Evolutionary conservation across 345 rosid species (phyloP).

Genomic region (Lumnitzera littorea): DNA sequence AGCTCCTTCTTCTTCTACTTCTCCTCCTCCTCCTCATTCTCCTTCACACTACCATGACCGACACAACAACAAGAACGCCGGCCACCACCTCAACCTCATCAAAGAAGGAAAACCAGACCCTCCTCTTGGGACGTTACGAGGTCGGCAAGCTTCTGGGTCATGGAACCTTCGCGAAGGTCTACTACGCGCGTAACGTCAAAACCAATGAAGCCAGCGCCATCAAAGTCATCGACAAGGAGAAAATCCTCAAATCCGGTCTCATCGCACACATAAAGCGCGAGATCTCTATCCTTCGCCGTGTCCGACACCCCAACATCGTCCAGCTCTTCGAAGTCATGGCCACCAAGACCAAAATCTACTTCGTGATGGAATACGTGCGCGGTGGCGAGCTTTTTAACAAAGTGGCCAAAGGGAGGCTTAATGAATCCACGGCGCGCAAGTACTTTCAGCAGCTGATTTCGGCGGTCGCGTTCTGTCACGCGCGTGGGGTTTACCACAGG

Average conservation of each 20-base stretch:
- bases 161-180: conserved; percentile 88
- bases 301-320: conserved; percentile 78
- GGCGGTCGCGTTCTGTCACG: conserved; percentile 71
- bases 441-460: conserved; percentile 79
- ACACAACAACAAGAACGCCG: too few relatives aligned
- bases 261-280: conserved; percentile 73
- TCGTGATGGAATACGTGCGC: conserved; percentile 78
- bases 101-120: conserved; percentile 14
- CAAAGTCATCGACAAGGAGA: conserved; percentile 76
- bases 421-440: conserved; percentile 50
- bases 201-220: conserved; percentile 54
- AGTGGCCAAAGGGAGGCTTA: conserved; percentile 61
- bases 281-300: conserved; percentile 81
- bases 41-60: too few relatives aligned
- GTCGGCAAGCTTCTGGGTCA: conserved; percentile 74
- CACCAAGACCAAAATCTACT: conserved; percentile 69
- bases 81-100: too few relatives aligned
- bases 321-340: conserved; percentile 86
- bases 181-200: conserved; percentile 53
- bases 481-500: conserved; percentile 80
- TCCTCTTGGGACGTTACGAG: conserved; percentile 65
- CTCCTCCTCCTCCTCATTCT: too few relatives aligned
- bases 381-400: conserved; percentile 76
- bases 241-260: conserved; percentile 52
- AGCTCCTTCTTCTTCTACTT: too few relatives aligned